phyloP scores from a whole-genome alignment of 2,329 filamentous ascomycete species.

The Neofusicoccum parvum region DNA sequence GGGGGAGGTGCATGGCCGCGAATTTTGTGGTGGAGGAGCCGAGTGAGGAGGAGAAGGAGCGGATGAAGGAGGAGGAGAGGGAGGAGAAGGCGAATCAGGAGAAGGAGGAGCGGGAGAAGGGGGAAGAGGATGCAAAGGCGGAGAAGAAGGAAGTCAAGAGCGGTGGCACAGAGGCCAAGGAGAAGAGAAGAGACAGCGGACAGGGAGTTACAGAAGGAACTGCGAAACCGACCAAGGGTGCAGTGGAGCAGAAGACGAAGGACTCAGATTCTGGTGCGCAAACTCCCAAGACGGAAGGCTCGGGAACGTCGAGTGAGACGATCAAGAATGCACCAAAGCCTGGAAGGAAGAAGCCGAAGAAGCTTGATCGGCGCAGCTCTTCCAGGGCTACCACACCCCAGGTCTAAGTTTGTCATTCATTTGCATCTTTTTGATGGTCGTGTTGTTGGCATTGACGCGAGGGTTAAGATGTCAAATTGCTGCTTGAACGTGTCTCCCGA shows the following conservation, averaged over 20 bases:
- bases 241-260: slow-evolving; percentile 5
- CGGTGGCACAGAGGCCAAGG: not conserved
- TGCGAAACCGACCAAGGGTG: slow-evolving; percentile 6
- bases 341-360: slow-evolving; percentile 41
- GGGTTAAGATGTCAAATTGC: not conserved
- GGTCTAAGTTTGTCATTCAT: no score
- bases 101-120: slow-evolving; percentile 9
- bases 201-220: not conserved
- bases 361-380: slow-evolving; percentile 34
- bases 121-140: slow-evolving; percentile 5
- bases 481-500: not conserved
- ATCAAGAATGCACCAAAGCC: slow-evolving; percentile 10
- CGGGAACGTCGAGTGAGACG: not conserved
- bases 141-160: slow-evolving; percentile 11
- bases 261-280: not conserved
- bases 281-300: not conserved
- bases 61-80: not conserved
- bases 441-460: not conserved
- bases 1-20: slow-evolving; percentile 41
- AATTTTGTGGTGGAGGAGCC: slow-evolving; percentile 43
- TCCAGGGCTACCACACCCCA: not conserved
- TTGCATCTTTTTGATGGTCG: no score
- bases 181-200: slow-evolving; percentile 13
- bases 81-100: slow-evolving; percentile 6
- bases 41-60: slow-evolving; percentile 21